Evolutionary conservation across 306 rosid species (phyloP).

Genomic region (Ormosia semicastrata): DNA sequence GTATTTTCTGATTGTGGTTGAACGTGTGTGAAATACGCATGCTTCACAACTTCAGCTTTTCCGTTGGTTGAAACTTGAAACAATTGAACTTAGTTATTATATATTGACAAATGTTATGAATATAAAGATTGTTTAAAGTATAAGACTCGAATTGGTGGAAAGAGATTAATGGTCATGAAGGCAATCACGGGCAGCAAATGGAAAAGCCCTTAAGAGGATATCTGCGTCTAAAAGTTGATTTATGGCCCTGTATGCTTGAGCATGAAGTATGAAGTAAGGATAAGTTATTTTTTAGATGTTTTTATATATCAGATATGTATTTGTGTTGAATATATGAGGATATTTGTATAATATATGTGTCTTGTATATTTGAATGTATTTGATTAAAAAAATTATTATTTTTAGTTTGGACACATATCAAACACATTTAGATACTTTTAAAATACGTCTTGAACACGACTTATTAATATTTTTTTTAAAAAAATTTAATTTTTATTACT

Average conservation of each 20-base stretch:
- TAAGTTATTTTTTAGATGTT: too few relatives aligned
- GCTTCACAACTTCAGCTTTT: neutral
- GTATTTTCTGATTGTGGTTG: neutral
- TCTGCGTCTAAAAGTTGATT: neutral
- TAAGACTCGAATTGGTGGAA: neutral
- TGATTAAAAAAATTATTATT: too few relatives aligned
- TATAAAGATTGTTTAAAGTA: neutral
- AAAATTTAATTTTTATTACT: too few relatives aligned
- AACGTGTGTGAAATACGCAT: neutral
- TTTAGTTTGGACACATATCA: too few relatives aligned
- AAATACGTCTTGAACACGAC: too few relatives aligned
- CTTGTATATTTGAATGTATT: too few relatives aligned
- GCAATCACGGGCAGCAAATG: neutral
- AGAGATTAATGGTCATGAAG: neutral
- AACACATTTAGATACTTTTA: too few relatives aligned
- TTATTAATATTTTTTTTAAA: too few relatives aligned
- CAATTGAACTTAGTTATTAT: neutral
- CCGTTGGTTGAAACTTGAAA: neutral
- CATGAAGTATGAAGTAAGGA: too few relatives aligned
- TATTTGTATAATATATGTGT: too few relatives aligned
- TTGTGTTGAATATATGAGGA: too few relatives aligned
- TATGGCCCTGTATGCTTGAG: neutral
- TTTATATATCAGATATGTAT: too few relatives aligned
- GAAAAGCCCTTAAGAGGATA: neutral
- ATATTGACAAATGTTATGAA: neutral